Evolutionary conservation across 768 basidiomycete species (phyloP), one percentile per base, ranked within the genome.

Genomic region (Russula earlei): DNA sequence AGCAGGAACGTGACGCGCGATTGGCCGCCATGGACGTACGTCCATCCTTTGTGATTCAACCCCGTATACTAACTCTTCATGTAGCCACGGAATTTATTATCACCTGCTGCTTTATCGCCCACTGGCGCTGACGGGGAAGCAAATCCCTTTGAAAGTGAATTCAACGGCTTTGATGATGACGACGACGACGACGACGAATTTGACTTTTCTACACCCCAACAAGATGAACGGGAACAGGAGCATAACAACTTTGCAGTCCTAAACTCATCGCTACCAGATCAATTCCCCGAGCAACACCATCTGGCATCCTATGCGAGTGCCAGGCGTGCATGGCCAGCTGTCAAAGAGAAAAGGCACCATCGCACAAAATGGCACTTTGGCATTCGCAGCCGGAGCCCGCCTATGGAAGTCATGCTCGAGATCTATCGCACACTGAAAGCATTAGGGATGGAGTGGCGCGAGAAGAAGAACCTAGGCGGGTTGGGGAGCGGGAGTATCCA

Each of bases 381-480:
- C 8, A 98, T 99, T 38, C 80, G 96, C 31, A 93, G 90, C 63
- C 78, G 94, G 56, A 87, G 84, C 55, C 91, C 93, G 31, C 96
- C 94, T 20, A 95, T 98, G 90, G 96, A 99, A 69, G 95, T 99
- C 22, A 97, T 99, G 94, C 73, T 96, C 24, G 95, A 97, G 77
- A 96, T 99, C 49, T 98, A 99, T 71, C 76, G 89, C 59, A 96
- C 94, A 41, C 72, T 99, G 48, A 86, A 87, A 71, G 75, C 83
- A 57, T 75, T 97, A 19, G 90, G 87, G 15, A 95, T 98, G 91
- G 91, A 99, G 70, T 99, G 96, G 96, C 90, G 90, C 69, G 83
- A 87, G 73, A 96, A 96, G 76, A 79, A 78, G 60, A 82, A 81
- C 56, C 69, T 91, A 2, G 87, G 87, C 1, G 84, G 85, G 5